Percentiles rank a stretch among this genome's conserved stretches.
Evolutionary conservation across 352 stramenopile species (phyloP).

Genomic region (Phytophthora ramorum): DNA sequence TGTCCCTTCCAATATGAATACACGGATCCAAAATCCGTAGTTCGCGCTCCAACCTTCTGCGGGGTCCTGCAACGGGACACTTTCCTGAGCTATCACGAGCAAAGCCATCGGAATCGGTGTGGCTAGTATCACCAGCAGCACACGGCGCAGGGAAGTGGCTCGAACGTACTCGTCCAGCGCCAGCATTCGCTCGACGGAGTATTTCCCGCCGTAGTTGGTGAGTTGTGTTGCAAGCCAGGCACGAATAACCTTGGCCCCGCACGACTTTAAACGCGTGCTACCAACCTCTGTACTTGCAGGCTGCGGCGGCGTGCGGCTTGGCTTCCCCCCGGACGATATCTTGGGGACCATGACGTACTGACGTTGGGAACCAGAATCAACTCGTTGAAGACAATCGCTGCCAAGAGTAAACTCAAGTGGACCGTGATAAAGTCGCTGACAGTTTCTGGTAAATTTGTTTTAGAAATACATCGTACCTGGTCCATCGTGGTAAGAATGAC

Average conservation of each 20-base stretch:
- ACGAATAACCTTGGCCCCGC: background rate
- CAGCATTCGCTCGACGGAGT: conserved; percentile 9
- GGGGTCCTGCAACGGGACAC: conserved; percentile 5
- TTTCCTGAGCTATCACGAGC: background rate
- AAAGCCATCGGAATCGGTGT: background rate
- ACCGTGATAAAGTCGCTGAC: no score
- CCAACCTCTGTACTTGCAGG: no score
- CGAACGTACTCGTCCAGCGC: conserved; percentile 8
- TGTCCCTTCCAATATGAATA: background rate
- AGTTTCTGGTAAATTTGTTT: no score
- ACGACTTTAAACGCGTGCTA: background rate
- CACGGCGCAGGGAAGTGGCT: background rate
- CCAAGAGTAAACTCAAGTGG: no score
- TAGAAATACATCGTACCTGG: no score
- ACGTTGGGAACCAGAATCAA: no score
- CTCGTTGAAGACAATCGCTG: no score
- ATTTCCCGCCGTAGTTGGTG: conserved; percentile 6
- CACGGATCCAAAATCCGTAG: conserved; percentile 10
- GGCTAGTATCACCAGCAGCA: background rate
- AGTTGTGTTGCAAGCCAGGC: background rate
- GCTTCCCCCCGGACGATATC: no score
- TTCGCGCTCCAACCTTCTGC: background rate
- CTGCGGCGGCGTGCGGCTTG: no score
- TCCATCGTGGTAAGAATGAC: no score
- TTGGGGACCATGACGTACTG: no score